phyloP scores from a whole-genome alignment of 495 filamentous ascomycete genomes.

The Aspergillus bertholletiae region DNA sequence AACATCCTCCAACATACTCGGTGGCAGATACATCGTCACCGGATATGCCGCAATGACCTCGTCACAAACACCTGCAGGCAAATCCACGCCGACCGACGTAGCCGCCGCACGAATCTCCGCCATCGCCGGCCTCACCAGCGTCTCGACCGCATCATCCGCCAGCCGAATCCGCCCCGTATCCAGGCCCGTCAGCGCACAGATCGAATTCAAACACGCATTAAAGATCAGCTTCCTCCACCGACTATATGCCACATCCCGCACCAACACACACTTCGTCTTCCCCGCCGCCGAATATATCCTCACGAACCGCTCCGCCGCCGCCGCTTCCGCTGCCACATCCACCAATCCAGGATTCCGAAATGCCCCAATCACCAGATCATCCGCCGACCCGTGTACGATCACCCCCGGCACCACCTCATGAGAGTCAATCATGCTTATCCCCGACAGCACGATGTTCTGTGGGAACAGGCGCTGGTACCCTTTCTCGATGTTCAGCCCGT shows the following conservation, averaged over 20 bases:
- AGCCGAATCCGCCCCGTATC: constrained; percentile 41
- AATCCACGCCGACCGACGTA: background rate
- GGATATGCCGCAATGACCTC: constrained; percentile 2
- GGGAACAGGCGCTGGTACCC: constrained; percentile 49
- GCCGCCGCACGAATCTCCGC: constrained; percentile 31
- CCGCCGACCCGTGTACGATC: constrained; percentile 38
- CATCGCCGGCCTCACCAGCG: constrained; percentile 39
- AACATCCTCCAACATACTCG: constrained; percentile 45
- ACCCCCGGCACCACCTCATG: constrained; percentile 40
- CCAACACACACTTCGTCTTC: constrained; percentile 22
- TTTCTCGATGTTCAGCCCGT: constrained; percentile 58
- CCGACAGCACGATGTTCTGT: constrained; percentile 46
- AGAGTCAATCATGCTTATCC: constrained; percentile 49
- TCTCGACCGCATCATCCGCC: constrained; percentile 32
- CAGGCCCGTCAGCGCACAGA: constrained; percentile 45
- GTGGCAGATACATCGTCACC: constrained; percentile 36
- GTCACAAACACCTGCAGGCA: constrained; percentile 25
- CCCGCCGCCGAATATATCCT: constrained; percentile 31
- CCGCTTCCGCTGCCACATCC: background rate
- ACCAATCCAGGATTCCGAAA: constrained; percentile 29
- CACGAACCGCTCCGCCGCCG: constrained; percentile 28
- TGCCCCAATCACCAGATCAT: constrained; percentile 35
- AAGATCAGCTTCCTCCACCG: constrained; percentile 53
- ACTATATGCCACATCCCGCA: constrained; percentile 29
- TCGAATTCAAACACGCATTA: constrained; percentile 45